Percentiles rank a stretch among this genome's conserved stretches.
These are phyloP conservation scores for Lepidium didymum DNA, from an alignment of 345 rosid genomes.

Conservation along the genomic window DNA sequence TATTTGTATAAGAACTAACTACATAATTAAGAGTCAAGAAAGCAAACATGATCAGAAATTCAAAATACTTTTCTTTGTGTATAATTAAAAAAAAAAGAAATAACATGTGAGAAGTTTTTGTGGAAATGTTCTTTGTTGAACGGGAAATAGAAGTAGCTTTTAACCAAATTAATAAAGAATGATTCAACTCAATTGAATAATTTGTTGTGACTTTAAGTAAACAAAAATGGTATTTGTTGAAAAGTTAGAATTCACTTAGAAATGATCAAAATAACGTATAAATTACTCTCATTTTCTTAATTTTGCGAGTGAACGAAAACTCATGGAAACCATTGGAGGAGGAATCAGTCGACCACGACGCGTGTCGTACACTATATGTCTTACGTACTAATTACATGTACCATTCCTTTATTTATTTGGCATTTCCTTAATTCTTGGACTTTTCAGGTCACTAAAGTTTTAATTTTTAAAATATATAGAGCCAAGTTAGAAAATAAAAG, in stretches of 20 bases:
- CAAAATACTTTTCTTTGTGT: constrained; percentile 6
- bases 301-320: background rate
- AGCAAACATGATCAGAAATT: background rate
- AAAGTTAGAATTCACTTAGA: background rate
- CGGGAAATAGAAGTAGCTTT: background rate
- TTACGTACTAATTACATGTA: background rate
- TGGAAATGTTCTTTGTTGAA: background rate
- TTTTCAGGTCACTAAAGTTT: no score
- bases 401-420: background rate
- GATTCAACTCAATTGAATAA: constrained; percentile 3
- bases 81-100: background rate
- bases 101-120: background rate
- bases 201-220: background rate
- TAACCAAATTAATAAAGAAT: constrained; percentile 1
- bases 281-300: background rate
- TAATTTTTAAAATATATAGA: background rate
- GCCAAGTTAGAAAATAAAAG: background rate
- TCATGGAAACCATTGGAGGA: background rate
- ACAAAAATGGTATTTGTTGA: no score
- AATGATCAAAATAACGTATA: background rate
- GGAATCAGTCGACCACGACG: background rate
- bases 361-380: background rate
- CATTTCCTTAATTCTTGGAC: background rate
- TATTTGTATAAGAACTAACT: no score
- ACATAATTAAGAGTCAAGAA: background rate